Percentiles rank a stretch among this genome's conserved stretches.
Conservation (phyloP, 2,329 filamentous ascomycete genomes). For the Pseudocercospora pini-densiflorae region DNA sequence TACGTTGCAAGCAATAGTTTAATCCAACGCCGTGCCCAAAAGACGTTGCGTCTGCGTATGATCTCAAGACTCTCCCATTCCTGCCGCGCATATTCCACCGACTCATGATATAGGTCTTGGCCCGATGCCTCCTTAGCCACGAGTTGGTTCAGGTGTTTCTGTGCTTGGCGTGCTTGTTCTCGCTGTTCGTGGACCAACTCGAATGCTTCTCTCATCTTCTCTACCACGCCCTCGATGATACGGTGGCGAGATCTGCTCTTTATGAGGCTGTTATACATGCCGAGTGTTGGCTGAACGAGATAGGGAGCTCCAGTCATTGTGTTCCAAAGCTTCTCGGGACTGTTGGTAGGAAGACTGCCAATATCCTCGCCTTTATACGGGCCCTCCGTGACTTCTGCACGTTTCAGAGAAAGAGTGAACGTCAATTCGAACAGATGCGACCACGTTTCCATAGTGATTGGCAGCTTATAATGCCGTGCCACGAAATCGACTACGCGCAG, state of each 20-base stretch:
- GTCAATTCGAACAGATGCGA: slow-evolving; percentile 69
- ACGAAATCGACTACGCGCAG: slow-evolving; percentile 61
- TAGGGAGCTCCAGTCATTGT: slow-evolving; percentile 65
- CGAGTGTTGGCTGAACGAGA: slow-evolving; percentile 60
- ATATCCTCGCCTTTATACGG: slow-evolving; percentile 37
- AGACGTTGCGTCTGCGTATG: slow-evolving; percentile 27
- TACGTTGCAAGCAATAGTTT: slow-evolving; percentile 31
- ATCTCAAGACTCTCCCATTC: slow-evolving; percentile 30
- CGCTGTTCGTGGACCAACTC: slow-evolving; percentile 16
- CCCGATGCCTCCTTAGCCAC: background rate
- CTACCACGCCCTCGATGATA: slow-evolving; percentile 24
- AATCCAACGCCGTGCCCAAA: slow-evolving; percentile 36
- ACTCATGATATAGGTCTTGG: slow-evolving; percentile 4
- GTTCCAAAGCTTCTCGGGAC: slow-evolving; percentile 61
- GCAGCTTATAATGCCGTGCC: slow-evolving; percentile 62
- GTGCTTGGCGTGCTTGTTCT: background rate
- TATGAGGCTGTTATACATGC: slow-evolving; percentile 55
- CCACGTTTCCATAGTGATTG: slow-evolving; percentile 66
- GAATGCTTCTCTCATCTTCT: slow-evolving; percentile 33
- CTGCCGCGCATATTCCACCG: slow-evolving; percentile 21
- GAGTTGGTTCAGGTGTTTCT: slow-evolving; percentile 8
- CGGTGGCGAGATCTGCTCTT: slow-evolving; percentile 30
- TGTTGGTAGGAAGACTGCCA: slow-evolving; percentile 45
- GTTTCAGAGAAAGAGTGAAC: slow-evolving; percentile 57
- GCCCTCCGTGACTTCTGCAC: slow-evolving; percentile 23